Base-by-base conservation (phyloP, 805 yeast species). In the Saccharomycopsis sp. region DNA sequence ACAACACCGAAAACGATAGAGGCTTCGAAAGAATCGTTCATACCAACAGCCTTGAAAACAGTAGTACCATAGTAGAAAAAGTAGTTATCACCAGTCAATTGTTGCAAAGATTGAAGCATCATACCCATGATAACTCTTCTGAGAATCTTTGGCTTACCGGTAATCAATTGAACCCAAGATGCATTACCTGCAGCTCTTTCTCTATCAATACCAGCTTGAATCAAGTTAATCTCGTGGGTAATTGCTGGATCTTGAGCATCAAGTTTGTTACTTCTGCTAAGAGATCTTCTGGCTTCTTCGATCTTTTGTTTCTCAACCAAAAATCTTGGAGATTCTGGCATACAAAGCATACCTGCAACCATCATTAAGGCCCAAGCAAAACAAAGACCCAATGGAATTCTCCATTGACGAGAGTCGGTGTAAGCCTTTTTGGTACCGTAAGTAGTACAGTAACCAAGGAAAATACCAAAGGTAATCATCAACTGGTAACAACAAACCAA, bases 321-420 rank as follows among this genome's bases (percentile, higher is more conserved):
- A 72, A 68, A 85, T 66, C 87, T 74, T 61, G 90, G 87, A 37
- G 88, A 82, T 72, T 85, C 91, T 40, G 90, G 89, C 79, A 83
- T 82, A 62, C 76, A 74, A 24, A 75, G 61, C 82, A 79, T 78
- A 67, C 81, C 84, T 34, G 67, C 61, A 47, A 77, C 71, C 65
- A 60, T 23, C 20, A 62, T 40, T 2, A 64, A 34, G 14, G 71
- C 71, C 78, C 79, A 78, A 2, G 69, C 70, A 53, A 73, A 75
- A 56, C 75, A 70, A 58, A 82, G 68, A 48, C 80, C 82, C 64
- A 84, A 73, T 55, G 89, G 89, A 61, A 83, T 78, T 75, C 87
- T 77, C 89, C 90, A 85, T 68, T 81, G 83, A 9, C 71, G 89
- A 29, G 59, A 44, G 75, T 85, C 85, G 34, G 57, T 51, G 44